Percentiles rank a stretch among this genome's conserved stretches.
These are phyloP conservation scores for Ensete ventricosum DNA, from an alignment of 176 grass and related monocot species.

Conservation along the genomic window DNA sequence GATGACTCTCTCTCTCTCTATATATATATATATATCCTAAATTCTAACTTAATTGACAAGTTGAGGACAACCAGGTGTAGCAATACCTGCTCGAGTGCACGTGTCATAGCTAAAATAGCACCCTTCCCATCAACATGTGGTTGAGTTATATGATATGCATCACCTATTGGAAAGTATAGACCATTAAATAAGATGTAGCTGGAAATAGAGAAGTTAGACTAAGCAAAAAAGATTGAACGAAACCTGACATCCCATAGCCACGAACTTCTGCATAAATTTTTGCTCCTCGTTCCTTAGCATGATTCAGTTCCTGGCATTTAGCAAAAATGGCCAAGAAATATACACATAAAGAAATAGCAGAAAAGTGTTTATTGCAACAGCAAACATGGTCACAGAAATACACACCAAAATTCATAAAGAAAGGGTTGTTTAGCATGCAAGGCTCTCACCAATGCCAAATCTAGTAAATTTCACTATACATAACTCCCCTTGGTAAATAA, in stretches of 20 bases:
- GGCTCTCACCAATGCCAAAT: no score
- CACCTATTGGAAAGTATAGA: slow-evolving; percentile 40
- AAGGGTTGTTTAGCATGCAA: no score
- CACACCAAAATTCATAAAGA: no score
- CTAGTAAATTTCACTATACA: no score
- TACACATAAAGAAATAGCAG: neutral
- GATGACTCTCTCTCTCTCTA: neutral
- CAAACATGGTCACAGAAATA: neutral
- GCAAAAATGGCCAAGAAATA: no score
- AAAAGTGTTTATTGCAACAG: slow-evolving; percentile 3
- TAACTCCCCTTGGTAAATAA: no score
- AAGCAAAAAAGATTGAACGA: slow-evolving; percentile 14
- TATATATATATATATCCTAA: no score
- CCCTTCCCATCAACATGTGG: slow-evolving; percentile 71
- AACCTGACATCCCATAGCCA: slow-evolving; percentile 96
- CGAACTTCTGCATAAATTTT: slow-evolving; percentile 93
- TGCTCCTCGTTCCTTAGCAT: slow-evolving; percentile 67
- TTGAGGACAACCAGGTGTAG: neutral
- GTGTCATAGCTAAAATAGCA: slow-evolving; percentile 76
- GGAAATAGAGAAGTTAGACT: neutral
- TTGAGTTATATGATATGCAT: slow-evolving; percentile 93
- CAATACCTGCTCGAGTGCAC: slow-evolving; percentile 63
- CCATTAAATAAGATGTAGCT: neutral
- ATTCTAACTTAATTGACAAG: neutral
- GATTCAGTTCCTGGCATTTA: slow-evolving; percentile 52